Base-by-base conservation (phyloP, 179 eudicot genomes). In the Camellia oleifera region DNA sequence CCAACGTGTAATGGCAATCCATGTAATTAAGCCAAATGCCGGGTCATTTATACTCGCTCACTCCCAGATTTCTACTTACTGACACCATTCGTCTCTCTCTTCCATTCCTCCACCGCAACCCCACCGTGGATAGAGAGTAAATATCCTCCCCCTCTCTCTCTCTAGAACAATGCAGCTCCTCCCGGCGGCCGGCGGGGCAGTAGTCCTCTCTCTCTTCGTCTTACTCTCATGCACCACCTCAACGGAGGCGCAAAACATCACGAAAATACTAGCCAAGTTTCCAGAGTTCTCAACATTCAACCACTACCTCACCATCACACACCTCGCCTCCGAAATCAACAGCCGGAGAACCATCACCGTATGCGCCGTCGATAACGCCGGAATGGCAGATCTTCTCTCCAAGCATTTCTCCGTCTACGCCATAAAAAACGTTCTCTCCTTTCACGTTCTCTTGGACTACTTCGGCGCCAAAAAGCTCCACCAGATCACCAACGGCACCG, bases 291-390 rank as follows among this genome's bases (percentile, higher is more conserved):
- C 97, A 5, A 72, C 86, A 66, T 92, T 92, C 87, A 91, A 85
- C 87, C 91, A 82, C 82, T 87, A 91, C 87, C 87, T 92, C 13
- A 82, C 90, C 26, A 61, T 54, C 23, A 87, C 94, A 0, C 92
- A 88, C 86, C 90, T 92, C 71, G 91, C 90, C 8, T 83, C 75
- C 54, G 91, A 89, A 58, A 92, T 91, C 79, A 91, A 89, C 90
- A 62, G 11, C 67, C 87, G 83, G 4, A 62, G 69, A 62, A 84
- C 84, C 26, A 85, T 92, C 79, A 89, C 97, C 17, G 90, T 92
- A 32, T 86, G 89, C 74, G 94, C 88, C 44, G 91, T 91, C 72
- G 97, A 92, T 81, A 91, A 92, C 77, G 82, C 91, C 72, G 89
- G 81, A 23, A 91, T 92, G 94, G 26, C 85, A 2, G 84, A 70